Conservation (phyloP, 2,329 filamentous ascomycete genomes). For the Trichophyton equinum region DNA sequence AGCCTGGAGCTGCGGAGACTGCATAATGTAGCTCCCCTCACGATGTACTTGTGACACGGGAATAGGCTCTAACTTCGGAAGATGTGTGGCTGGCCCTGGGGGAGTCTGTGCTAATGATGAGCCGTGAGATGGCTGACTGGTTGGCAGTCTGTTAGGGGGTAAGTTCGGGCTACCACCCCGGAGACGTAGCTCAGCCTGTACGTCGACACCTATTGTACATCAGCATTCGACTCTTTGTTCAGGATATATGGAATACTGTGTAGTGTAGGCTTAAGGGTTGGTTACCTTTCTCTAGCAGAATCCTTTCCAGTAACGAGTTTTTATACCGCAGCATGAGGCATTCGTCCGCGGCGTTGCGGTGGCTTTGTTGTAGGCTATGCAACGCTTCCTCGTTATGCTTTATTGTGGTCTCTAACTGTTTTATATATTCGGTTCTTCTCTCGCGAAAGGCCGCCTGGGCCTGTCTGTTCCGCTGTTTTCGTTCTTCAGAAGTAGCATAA, state of each 20-base stretch:
- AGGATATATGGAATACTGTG: background rate
- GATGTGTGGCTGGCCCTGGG: conserved; percentile 59
- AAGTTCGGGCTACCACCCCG: conserved; percentile 81
- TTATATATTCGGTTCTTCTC: conserved; percentile 96
- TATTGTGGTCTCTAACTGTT: conserved; percentile 94
- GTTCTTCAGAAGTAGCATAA: conserved; percentile 95
- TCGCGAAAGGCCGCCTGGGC: conserved; percentile 96
- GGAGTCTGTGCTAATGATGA: conserved; percentile 49
- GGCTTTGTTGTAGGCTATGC: conserved; percentile 82
- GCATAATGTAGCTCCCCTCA: conserved; percentile 29
- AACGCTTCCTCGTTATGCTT: conserved; percentile 92
- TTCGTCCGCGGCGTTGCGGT: conserved; percentile 88
- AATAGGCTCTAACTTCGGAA: conserved; percentile 49
- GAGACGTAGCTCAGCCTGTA: conserved; percentile 84
- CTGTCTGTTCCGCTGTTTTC: conserved; percentile 93
- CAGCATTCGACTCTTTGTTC: background rate
- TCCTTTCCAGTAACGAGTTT: conserved; percentile 89
- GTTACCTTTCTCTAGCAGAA: conserved; percentile 86
- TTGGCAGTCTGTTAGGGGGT: conserved; percentile 52
- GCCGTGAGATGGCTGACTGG: conserved; percentile 64
- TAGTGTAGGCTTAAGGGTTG: background rate
- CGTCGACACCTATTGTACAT: conserved; percentile 64
- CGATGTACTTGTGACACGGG: conserved; percentile 38
- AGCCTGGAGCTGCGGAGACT: conserved; percentile 63
- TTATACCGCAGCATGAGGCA: conserved; percentile 98